A percentile compares a stretch with the other conserved stretches of the same genome.
Conservation (phyloP, 805 yeast species). For the Suhomyces canberraensis region DNA sequence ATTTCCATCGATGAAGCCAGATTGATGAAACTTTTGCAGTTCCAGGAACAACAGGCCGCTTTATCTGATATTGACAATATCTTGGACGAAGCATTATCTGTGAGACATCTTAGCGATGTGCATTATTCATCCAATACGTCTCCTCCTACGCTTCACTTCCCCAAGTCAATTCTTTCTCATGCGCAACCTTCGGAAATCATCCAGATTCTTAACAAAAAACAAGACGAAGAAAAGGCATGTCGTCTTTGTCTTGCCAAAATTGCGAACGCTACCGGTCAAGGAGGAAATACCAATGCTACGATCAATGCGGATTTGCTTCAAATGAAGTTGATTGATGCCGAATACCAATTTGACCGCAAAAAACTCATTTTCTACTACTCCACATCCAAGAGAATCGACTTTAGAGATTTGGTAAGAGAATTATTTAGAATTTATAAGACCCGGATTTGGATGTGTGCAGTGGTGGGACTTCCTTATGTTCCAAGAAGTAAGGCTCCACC, state of each 20-base stretch:
- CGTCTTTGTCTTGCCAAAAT: slow-evolving; percentile 58
- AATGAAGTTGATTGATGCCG: slow-evolving; percentile 68
- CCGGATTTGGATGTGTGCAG: slow-evolving; percentile 82
- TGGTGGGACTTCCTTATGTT: slow-evolving; percentile 38
- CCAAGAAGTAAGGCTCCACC: neutral
- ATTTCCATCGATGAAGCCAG: slow-evolving; percentile 67
- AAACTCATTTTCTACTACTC: slow-evolving; percentile 64
- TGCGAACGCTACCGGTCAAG: slow-evolving; percentile 33
- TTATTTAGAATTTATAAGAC: slow-evolving; percentile 74
- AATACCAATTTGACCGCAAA: slow-evolving; percentile 78
- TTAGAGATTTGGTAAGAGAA: slow-evolving; percentile 69
- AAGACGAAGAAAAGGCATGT: slow-evolving; percentile 70
- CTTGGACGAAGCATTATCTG: slow-evolving; percentile 21
- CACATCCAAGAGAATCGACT: slow-evolving; percentile 62
- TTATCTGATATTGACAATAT: slow-evolving; percentile 32
- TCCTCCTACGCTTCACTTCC: slow-evolving; percentile 55
- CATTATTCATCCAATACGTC: slow-evolving; percentile 11
- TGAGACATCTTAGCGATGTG: slow-evolving; percentile 15
- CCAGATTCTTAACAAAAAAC: slow-evolving; percentile 54
- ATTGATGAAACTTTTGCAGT: slow-evolving; percentile 59
- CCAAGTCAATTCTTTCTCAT: slow-evolving; percentile 61
- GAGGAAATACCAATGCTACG: slow-evolving; percentile 1
- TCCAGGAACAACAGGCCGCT: slow-evolving; percentile 69
- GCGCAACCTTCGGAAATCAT: slow-evolving; percentile 62
- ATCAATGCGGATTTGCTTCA: slow-evolving; percentile 31